phyloP scores from a whole-genome alignment of 257 asterid species.

The Salvia miltiorrhiza region DNA sequence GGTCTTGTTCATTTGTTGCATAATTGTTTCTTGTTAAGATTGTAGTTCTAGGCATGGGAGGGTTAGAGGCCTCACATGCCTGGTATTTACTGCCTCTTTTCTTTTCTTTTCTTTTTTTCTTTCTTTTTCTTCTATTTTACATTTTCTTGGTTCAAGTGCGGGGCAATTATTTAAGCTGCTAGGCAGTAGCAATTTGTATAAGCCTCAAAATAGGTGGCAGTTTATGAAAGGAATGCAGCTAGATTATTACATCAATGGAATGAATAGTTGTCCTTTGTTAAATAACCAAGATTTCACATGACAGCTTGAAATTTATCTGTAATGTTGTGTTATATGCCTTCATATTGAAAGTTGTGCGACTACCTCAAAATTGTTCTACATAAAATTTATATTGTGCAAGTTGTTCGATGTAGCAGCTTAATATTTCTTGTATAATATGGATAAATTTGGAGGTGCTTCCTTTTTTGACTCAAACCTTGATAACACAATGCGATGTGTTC shows the following conservation, averaged over 20 bases:
- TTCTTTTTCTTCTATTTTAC: neutral
- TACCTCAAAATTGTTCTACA: neutral
- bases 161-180: conserved; percentile 45
- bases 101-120: neutral
- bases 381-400: neutral
- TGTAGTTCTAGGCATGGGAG: conserved; percentile 39
- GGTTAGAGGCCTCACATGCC: conserved; percentile 28
- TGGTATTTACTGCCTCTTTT: conserved; percentile 32
- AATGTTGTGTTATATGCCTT: neutral
- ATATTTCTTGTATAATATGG: neutral
- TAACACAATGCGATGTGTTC: no score
- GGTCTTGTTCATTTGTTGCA: conserved; percentile 12
- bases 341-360: neutral
- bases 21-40: conserved; percentile 29
- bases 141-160: conserved; percentile 27
- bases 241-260: conserved; percentile 25
- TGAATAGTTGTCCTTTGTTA: conserved; percentile 24
- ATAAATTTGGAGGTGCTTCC: no score
- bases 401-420: neutral
- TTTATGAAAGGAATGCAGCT: conserved; percentile 40
- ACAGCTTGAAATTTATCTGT: conserved; percentile 6
- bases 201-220: conserved; percentile 38
- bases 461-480: no score
- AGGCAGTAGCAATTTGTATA: conserved; percentile 38
- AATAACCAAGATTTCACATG: conserved; percentile 25